phyloP scores from a whole-genome alignment of 2,329 filamentous ascomycete species.

The Ceratocystis ficicola region DNA sequence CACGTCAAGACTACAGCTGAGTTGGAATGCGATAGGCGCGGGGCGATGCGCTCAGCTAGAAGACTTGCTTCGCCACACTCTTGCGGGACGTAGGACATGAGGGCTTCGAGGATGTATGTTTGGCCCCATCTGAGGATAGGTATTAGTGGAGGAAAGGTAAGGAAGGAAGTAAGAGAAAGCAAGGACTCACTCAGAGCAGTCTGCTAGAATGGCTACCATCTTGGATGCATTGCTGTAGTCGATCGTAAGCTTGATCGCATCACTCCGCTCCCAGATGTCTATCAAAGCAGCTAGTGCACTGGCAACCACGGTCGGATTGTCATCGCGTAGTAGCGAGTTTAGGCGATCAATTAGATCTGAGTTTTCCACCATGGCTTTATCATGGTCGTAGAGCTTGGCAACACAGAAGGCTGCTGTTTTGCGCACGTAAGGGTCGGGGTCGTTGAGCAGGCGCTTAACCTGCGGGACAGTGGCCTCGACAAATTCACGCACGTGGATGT shows the following conservation, averaged over 20 bases:
- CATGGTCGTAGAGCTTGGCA: conserved; percentile 95
- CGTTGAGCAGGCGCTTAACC: conserved; percentile 69
- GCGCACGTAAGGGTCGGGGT: conserved; percentile 87
- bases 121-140: conserved; percentile 59
- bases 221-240: conserved; percentile 97
- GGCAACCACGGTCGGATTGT: conserved; percentile 94
- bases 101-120: conserved; percentile 91
- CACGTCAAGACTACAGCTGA: conserved; percentile 93
- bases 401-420: conserved; percentile 96
- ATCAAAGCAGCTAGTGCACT: conserved; percentile 82
- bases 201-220: conserved; percentile 88
- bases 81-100: conserved; percentile 96
- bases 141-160: background rate
- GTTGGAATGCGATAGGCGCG: conserved; percentile 93
- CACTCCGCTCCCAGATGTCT: conserved; percentile 97
- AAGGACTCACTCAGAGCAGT: conserved; percentile 61
- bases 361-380: conserved; percentile 74
- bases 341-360: conserved; percentile 87
- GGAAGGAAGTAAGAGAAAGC: background rate
- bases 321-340: conserved; percentile 80
- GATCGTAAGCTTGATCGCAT: conserved; percentile 94
- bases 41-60: conserved; percentile 83
- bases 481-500: conserved; percentile 92
- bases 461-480: conserved; percentile 80
- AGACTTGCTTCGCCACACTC: conserved; percentile 78